phyloP scores from a whole-genome alignment of 352 stramenopile species.

The Globisporangium viniferum region DNA sequence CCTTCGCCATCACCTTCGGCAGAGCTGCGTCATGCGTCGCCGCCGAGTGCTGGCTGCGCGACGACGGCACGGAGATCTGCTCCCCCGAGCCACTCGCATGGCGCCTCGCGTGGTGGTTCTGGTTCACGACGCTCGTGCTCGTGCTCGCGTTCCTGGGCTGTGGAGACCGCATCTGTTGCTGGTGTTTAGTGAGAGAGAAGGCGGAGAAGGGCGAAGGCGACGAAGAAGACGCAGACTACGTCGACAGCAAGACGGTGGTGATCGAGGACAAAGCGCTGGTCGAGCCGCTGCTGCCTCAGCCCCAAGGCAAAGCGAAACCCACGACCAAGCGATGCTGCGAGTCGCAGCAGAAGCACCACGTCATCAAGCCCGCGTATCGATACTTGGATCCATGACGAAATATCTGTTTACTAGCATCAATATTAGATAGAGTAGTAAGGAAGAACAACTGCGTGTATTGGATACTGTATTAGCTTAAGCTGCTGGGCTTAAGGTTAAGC shows the following conservation, averaged over 20 bases:
- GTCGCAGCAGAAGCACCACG: conserved; percentile 12
- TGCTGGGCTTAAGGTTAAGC: neutral
- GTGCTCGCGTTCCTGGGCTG: conserved; percentile 30
- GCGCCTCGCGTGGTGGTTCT: conserved; percentile 65
- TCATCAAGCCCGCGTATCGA: conserved; percentile 39
- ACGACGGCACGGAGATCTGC: conserved; percentile 57
- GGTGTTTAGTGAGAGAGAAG: conserved; percentile 6
- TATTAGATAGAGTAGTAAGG: too few relatives aligned
- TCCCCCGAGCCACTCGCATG: conserved; percentile 40
- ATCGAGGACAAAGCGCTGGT: neutral
- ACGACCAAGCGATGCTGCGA: conserved; percentile 8
- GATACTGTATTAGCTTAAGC: neutral
- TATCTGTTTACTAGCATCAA: neutral
- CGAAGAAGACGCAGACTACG: conserved; percentile 7
- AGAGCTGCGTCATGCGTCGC: conserved; percentile 6
- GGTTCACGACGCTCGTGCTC: conserved; percentile 54
- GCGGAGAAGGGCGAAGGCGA: neutral
- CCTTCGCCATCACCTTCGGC: neutral
- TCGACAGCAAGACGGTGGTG: neutral
- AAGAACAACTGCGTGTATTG: neutral
- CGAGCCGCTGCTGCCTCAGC: conserved; percentile 17
- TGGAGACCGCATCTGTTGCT: conserved; percentile 29
- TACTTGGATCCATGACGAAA: conserved; percentile 32
- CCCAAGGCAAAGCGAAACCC: neutral
- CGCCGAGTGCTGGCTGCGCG: conserved; percentile 59